Evolutionary conservation across 352 stramenopile genomes (phyloP), one percentile per base, ranked within the genome.

Genomic region (Globisporangium megalacanthum): DNA sequence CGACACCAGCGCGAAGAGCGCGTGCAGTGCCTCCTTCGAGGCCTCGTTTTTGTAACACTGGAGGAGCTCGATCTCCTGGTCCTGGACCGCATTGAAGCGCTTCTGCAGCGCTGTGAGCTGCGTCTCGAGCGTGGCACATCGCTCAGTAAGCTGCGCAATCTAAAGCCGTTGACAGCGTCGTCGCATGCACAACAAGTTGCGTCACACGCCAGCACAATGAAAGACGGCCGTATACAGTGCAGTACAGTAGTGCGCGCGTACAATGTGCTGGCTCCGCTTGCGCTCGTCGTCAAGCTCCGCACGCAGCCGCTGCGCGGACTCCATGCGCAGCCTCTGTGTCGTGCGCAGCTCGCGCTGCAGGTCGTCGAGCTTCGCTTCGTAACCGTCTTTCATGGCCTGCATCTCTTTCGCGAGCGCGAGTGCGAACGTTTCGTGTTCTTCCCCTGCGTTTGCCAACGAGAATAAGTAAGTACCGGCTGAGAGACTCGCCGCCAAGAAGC

Each of bases 361-460:
- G 10, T 83, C 68, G n/a, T 85, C 69, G 11, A 95, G 51, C 52
- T 93, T 70, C 17, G 15, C 49, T 58, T 90, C 79, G 56, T 88
- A 92, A 36, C 76, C 72, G 11, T 76, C 64, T 50, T 86, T 87
- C 73, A 86, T 91, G 25, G 60, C 64, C 0, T 73, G 62, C 72
- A 91, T 90, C 52, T 88, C 83, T 46, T 80, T 82, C 22, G 72
- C 70, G 19, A 90, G 61, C 33, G 83, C 79, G 11, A 87, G 56
- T 6, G 77, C 82, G 44, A 94, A 94, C 25, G 73, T 89, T 50
- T 92, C 80, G 17, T 84, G 76, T 22, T 89, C 79, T 52, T 89
- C 79, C 11, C 60, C 73, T 85, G 58, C 15, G 59, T 14, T 44
- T 35, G 15, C 17, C 6, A n/a, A 45, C 7, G 39, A 15, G 39